Percentiles rank a stretch among this genome's conserved stretches.
These are phyloP conservation scores for Borealophlyctis nickersoniae DNA, from an alignment of 192 early-diverging fungal species.

Conservation along the genomic window DNA sequence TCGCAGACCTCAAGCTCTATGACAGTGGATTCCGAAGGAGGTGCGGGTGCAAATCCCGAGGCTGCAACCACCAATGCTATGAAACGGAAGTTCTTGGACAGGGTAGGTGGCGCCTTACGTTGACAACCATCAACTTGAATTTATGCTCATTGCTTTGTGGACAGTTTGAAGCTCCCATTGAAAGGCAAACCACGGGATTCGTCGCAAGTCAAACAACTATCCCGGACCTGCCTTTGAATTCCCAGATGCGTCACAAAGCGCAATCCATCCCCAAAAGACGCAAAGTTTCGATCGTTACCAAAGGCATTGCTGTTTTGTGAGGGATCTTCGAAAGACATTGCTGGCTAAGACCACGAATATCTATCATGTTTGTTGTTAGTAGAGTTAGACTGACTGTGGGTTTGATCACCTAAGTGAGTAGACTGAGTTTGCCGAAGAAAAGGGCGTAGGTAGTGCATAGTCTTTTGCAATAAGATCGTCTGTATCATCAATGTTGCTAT, in stretches of 20 bases:
- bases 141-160: background rate
- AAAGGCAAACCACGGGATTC: conserved; percentile 9
- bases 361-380: no score
- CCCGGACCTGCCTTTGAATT: background rate
- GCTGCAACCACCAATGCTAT: background rate
- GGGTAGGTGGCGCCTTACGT: conserved; percentile 6
- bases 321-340: no score
- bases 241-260: background rate
- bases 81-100: conserved; percentile 13
- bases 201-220: background rate
- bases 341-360: no score
- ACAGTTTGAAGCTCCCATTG: conserved; percentile 5
- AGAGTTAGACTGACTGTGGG: no score
- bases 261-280: conserved; percentile 8
- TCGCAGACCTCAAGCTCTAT: background rate
- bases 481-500: no score
- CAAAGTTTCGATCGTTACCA: conserved; percentile 25
- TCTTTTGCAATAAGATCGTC: no score
- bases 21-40: background rate
- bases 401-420: no score
- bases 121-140: background rate
- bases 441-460: no score
- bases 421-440: no score
- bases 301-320: conserved; percentile 22
- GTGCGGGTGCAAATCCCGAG: conserved; percentile 1